Evolutionary conservation across 805 yeast species (phyloP), one percentile per base, ranked within the genome.

Genomic region (Suhomyces sp.): DNA sequence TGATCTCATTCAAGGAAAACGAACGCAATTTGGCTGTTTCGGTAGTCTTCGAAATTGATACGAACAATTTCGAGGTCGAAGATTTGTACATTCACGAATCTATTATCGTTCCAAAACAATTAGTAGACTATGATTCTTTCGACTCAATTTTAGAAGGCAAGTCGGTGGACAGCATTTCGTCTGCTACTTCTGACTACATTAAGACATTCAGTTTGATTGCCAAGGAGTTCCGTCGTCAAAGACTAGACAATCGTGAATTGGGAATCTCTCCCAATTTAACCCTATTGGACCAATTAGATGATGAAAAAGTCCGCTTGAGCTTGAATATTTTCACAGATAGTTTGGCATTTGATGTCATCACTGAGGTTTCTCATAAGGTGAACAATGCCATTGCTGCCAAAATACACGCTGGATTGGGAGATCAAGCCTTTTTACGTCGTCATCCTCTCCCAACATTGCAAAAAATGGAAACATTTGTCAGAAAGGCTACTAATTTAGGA

Each of bases 371-470:
- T 60, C 84, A 86, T 60, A 88, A 85, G 65, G 96, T 86, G 4
- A 93, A 94, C 69, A 76, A 83, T 43, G 89, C 96, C 1, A 84
- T 94, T 50, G 99, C 98, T 1, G 88, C 89, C 56, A 83, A 80
- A 60, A 72, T 87, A 13, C 86, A 86, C 61, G 82, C 93, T 1
- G 81, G 79, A 3, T 74, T 93, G 39, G 97, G 97, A 0, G 91
- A 87, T 57, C 69, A 76, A 48, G 89, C 98, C 0, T 81, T 94
- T 44, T 80, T 94, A 61, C 86, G 98, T 69, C 87, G 96, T 64
- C 96, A 92, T 59, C 79, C 88, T 2, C 82, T 87, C 57, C 99
- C 99, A 22, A 83, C 93, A 3, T 73, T 86, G 52, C 86, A 85
- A 33, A 88, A 91, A 62, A 76, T 93, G 69, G 94, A 89, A 62